These are phyloP conservation scores for Boletellus ananas DNA, from an alignment of 768 basidiomycete species.

Conservation along the genomic window DNA sequence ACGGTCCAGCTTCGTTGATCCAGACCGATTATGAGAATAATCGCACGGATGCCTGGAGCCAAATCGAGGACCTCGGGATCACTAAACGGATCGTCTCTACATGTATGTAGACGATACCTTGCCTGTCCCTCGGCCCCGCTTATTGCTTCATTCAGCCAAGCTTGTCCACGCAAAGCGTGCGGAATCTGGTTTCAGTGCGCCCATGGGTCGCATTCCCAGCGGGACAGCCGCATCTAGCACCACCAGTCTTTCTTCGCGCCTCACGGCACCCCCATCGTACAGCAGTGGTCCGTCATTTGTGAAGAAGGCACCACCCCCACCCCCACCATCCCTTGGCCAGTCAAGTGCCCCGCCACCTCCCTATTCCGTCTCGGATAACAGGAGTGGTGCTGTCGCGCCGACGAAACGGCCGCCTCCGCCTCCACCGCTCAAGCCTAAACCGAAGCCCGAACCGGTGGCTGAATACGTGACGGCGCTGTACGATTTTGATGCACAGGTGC, in stretches of 20 bases:
- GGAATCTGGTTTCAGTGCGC: conserved; percentile 30
- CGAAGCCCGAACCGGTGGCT: conserved; percentile 57
- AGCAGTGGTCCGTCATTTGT: conserved; percentile 30
- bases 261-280: conserved; percentile 22
- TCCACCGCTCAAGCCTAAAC: conserved; percentile 86
- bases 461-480: conserved; percentile 91
- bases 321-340: conserved; percentile 22
- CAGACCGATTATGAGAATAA: conserved; percentile 72
- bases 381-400: conserved; percentile 30
- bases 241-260: conserved; percentile 22
- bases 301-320: conserved; percentile 44
- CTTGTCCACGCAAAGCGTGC: conserved; percentile 57
- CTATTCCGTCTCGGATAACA: conserved; percentile 19
- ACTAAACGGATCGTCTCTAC: conserved; percentile 82
- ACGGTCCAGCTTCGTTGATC: conserved; percentile 65
- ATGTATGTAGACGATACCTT: conserved; percentile 47
- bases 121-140: background rate
- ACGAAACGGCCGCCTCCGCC: conserved; percentile 86
- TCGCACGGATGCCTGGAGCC: conserved; percentile 77
- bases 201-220: conserved; percentile 32
- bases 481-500: conserved; percentile 87
- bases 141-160: conserved; percentile 45
- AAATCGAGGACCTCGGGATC: conserved; percentile 76
- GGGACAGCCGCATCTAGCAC: conserved; percentile 26
- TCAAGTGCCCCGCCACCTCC: conserved; percentile 44